Conservation (phyloP, 345 rosid genomes). For the thale cress (Arabidopsis thaliana) region TAIR10.1 NC_003074.8:18420001-18420500, state of each 20-base stretch:
- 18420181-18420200: conserved; percentile 83
- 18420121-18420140: conserved; percentile 82
- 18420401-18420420: conserved; percentile 63
- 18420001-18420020: conserved; percentile 86
- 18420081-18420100: conserved; percentile 86
- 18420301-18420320: conserved; percentile 93
- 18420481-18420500: conserved; percentile 74
- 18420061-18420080: conserved; percentile 88
- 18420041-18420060: conserved; percentile 86
- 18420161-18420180: conserved; percentile 80
- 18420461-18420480: conserved; percentile 86
- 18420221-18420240: conserved; percentile 91
- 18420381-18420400: background rate
- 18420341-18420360: background rate
- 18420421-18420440: conserved; percentile 89
- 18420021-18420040: conserved; percentile 84
- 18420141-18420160: conserved; percentile 86
- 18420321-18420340: conserved; percentile 66
- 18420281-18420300: conserved; percentile 93
- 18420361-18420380: background rate
- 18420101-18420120: conserved; percentile 80
- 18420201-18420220: conserved; percentile 75
- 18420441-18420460: conserved; percentile 98
- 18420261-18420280: conserved; percentile 83
- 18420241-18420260: conserved; percentile 91